Conservation (phyloP, 352 stramenopile genomes). For the Phytopythium litorale region DNA sequence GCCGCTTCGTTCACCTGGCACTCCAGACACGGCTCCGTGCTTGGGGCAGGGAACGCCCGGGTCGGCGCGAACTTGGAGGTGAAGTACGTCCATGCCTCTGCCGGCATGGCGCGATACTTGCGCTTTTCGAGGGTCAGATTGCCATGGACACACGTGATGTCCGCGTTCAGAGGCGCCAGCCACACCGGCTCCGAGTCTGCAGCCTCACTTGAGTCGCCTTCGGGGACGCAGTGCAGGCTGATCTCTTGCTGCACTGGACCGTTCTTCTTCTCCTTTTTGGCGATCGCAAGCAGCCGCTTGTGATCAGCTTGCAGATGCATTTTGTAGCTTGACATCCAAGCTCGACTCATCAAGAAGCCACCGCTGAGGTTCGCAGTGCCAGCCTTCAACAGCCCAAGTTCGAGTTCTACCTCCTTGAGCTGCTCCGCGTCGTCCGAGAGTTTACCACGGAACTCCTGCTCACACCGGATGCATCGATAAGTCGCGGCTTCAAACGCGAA, state of each 20-base stretch:
- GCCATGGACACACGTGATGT: constrained; percentile 69
- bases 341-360: constrained; percentile 58
- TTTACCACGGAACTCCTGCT: constrained; percentile 44
- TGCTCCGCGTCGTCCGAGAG: constrained; percentile 47
- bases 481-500: constrained; percentile 38
- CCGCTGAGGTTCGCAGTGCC: constrained; percentile 15
- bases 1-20: constrained; percentile 48
- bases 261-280: constrained; percentile 24
- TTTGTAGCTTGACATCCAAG: constrained; percentile 77
- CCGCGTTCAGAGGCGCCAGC: constrained; percentile 54
- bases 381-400: constrained; percentile 52
- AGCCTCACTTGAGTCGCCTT: no score
- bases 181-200: constrained; percentile 21
- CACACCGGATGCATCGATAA: constrained; percentile 47
- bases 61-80: constrained; percentile 44
- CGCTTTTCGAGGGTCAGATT: constrained; percentile 67
- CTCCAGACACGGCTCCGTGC: constrained; percentile 36
- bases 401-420: constrained; percentile 41
- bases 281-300: constrained; percentile 33
- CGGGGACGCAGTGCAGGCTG: constrained; percentile 11
- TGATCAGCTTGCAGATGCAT: constrained; percentile 40
- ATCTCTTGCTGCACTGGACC: constrained; percentile 11
- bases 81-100: constrained; percentile 63
- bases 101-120: constrained; percentile 48
- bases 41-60: constrained; percentile 28